phyloP scores from a whole-genome alignment of 495 filamentous ascomycete species.

The Amphirosellinia nigrospora region DNA sequence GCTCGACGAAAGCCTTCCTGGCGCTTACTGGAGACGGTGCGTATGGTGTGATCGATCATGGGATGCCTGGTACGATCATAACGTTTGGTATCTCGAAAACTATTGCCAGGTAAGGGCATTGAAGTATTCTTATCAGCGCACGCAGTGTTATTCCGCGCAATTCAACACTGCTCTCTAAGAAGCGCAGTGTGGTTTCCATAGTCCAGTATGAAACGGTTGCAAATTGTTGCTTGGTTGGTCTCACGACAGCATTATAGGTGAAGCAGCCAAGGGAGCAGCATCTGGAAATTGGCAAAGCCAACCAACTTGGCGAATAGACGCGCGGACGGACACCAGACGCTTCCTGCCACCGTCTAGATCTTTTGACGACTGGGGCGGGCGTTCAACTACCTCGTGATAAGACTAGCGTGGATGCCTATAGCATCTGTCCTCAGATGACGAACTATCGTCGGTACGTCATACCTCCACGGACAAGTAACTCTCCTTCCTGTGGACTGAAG shows the following conservation, averaged over 20 bases:
- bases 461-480: background rate
- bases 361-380: background rate
- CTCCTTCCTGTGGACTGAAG: background rate
- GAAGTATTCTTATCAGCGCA: background rate
- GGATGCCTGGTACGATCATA: background rate
- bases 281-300: background rate
- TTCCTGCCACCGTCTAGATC: background rate
- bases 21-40: slow-evolving; percentile 1
- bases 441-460: background rate
- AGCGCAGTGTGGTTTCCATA: slow-evolving; percentile 6
- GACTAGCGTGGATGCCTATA: background rate
- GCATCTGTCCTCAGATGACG: background rate
- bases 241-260: background rate
- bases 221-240: background rate
- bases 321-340: background rate
- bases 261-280: background rate
- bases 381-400: slow-evolving; percentile 6
- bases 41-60: background rate
- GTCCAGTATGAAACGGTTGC: background rate
- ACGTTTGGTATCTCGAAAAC: background rate
- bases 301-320: slow-evolving; percentile 13
- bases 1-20: slow-evolving; percentile 20
- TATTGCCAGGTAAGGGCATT: background rate
- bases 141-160: background rate
- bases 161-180: background rate